A percentile compares a stretch with the other conserved stretches of the same genome.
phyloP scores from a whole-genome alignment of 176 grass and related monocot genomes.

The Oryza meridionalis region DNA sequence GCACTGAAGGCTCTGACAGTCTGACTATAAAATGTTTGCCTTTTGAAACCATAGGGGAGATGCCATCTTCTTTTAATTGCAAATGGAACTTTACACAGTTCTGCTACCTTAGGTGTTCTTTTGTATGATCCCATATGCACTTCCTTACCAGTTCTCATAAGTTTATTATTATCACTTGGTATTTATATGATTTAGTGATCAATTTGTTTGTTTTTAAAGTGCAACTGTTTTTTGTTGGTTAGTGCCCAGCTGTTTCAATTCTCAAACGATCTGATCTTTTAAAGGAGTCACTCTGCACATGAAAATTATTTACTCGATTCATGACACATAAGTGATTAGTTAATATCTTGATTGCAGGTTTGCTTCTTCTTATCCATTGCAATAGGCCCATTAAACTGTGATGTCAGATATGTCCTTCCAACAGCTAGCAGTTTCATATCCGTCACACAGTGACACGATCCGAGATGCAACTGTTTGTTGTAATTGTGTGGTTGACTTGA shows the following conservation, averaged over 20 bases:
- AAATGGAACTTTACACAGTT: neutral
- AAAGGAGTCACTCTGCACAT: neutral
- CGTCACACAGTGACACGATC: neutral
- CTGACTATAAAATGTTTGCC: neutral
- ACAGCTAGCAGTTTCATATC: neutral
- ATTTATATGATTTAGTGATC: neutral
- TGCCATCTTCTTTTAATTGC: neutral
- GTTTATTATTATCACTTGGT: neutral
- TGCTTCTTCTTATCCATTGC: neutral
- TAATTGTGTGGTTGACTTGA: neutral
- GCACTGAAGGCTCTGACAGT: neutral
- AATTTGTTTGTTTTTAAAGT: neutral
- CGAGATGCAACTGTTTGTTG: neutral
- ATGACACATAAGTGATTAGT: neutral
- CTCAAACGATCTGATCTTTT: neutral
- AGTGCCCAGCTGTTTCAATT: neutral
- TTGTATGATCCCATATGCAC: neutral
- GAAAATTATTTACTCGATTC: neutral
- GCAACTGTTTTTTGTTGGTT: neutral
- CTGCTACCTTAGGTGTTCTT: neutral
- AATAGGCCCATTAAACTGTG: neutral
- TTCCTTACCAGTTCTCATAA: slow-evolving; percentile 1
- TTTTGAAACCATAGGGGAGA: neutral
- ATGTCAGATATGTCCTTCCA: neutral
- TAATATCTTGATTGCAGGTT: neutral